Evolutionary conservation across 176 grass and related monocot genomes (phyloP).

Genomic region (Lolium rigidum): DNA sequence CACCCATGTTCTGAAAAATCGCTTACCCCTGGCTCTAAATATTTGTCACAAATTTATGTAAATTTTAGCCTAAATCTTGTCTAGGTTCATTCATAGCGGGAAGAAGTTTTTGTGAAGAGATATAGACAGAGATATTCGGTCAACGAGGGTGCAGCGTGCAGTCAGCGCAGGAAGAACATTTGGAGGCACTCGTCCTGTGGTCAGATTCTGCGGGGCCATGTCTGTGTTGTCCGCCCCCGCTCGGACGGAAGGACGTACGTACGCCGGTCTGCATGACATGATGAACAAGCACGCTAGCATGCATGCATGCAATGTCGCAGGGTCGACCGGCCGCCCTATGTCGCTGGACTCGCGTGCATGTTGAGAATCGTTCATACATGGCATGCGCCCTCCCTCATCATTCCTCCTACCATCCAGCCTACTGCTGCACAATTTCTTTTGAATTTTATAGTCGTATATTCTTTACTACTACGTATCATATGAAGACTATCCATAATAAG

Average conservation of each 20-base stretch:
- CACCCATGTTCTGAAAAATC: too few relatives aligned
- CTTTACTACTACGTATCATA: too few relatives aligned
- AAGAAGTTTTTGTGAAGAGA: not conserved
- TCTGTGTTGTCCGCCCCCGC: not conserved
- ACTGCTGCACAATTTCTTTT: not conserved
- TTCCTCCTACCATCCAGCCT: not conserved
- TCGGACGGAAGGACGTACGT: not conserved
- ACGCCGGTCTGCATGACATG: slow-evolving; percentile 3
- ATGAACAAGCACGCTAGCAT: not conserved
- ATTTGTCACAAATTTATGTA: too few relatives aligned
- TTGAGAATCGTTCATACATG: not conserved
- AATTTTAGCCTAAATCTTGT: too few relatives aligned
- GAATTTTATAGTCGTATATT: not conserved
- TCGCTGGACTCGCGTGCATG: slow-evolving; percentile 24
- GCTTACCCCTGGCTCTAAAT: too few relatives aligned
- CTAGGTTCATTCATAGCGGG: too few relatives aligned
- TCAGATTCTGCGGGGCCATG: slow-evolving; percentile 29
- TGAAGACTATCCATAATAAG: too few relatives aligned
- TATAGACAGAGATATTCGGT: not conserved
- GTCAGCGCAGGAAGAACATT: slow-evolving; percentile 14
- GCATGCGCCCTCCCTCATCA: not conserved
- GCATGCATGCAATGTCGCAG: slow-evolving; percentile 32
- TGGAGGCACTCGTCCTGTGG: slow-evolving; percentile 26
- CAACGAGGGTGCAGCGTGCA: slow-evolving; percentile 14
- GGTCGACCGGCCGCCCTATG: slow-evolving; percentile 6